phyloP scores from a whole-genome alignment of 257 asterid genomes.

The Marsdenia floribunda region DNA sequence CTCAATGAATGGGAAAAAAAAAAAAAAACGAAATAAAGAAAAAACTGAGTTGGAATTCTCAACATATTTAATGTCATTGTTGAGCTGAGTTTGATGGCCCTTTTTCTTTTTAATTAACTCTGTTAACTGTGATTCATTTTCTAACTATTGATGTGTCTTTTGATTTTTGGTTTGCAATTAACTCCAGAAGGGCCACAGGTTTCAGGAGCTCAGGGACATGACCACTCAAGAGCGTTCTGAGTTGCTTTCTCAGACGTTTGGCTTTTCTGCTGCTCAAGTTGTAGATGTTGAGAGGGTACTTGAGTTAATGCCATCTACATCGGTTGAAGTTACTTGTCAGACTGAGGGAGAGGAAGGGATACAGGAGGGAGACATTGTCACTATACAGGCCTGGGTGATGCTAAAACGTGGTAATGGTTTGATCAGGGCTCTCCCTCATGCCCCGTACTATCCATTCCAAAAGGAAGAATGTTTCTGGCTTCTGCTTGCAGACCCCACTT shows the following conservation, averaged over 20 bases:
- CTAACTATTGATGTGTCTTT: neutral
- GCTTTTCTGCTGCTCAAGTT: conserved; percentile 46
- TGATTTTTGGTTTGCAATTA: conserved; percentile 14
- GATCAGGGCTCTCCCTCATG: conserved; percentile 63
- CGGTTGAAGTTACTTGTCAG: conserved; percentile 63
- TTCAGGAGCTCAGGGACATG: conserved; percentile 60
- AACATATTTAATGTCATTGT: neutral
- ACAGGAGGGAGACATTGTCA: conserved; percentile 82
- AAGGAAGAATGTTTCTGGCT: conserved; percentile 92
- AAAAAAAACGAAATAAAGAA: neutral
- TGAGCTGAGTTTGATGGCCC: neutral
- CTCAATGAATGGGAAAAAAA: neutral
- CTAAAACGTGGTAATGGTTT: conserved; percentile 68
- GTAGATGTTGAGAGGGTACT: conserved; percentile 75
- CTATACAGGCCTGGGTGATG: conserved; percentile 77
- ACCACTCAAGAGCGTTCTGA: conserved; percentile 50
- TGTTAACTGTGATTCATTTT: neutral
- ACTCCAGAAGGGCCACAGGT: conserved; percentile 50
- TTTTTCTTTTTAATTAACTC: neutral
- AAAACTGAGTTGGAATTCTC: neutral
- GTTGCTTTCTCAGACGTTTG: conserved; percentile 57
- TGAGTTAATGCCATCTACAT: conserved; percentile 59
- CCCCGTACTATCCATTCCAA: conserved; percentile 72
- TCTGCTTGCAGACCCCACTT: conserved; percentile 64
- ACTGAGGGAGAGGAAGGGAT: conserved; percentile 93